These are phyloP conservation scores for Isatis lusitanica DNA, from an alignment of 441 rosid species.

Conservation along the genomic window DNA sequence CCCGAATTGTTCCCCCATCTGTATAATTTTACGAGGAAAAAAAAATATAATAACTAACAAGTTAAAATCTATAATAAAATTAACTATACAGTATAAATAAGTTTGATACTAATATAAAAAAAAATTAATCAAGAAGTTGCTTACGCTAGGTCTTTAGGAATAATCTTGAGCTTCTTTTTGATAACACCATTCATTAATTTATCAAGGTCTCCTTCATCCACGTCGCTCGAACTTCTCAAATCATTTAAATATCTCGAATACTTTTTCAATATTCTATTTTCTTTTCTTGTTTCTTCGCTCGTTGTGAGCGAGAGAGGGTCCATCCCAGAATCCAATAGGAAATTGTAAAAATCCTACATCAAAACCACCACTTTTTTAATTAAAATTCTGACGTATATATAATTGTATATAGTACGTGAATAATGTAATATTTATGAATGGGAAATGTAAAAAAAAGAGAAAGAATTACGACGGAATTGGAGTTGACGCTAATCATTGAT, in stretches of 20 bases:
- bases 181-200: constrained; percentile 70
- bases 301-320: constrained; percentile 49
- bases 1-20: constrained; percentile 82
- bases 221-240: constrained; percentile 35
- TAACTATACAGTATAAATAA: no score
- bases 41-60: background rate
- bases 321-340: constrained; percentile 59
- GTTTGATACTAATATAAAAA: background rate
- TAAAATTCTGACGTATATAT: background rate
- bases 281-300: constrained; percentile 29
- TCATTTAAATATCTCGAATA: constrained; percentile 59
- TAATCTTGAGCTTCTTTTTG: constrained; percentile 68
- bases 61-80: background rate
- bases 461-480: constrained; percentile 62
- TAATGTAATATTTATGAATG: background rate
- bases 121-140: constrained; percentile 16
- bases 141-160: constrained; percentile 63
- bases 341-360: constrained; percentile 78
- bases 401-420: background rate
- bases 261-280: constrained; percentile 37
- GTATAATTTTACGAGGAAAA: background rate
- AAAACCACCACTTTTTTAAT: background rate
- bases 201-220: constrained; percentile 42
- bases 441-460: background rate
- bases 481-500: constrained; percentile 33